A percentile compares a stretch with the other conserved stretches of the same genome.
phyloP scores from a whole-genome alignment of 805 yeast genomes.

The Metschnikowia similis region DNA sequence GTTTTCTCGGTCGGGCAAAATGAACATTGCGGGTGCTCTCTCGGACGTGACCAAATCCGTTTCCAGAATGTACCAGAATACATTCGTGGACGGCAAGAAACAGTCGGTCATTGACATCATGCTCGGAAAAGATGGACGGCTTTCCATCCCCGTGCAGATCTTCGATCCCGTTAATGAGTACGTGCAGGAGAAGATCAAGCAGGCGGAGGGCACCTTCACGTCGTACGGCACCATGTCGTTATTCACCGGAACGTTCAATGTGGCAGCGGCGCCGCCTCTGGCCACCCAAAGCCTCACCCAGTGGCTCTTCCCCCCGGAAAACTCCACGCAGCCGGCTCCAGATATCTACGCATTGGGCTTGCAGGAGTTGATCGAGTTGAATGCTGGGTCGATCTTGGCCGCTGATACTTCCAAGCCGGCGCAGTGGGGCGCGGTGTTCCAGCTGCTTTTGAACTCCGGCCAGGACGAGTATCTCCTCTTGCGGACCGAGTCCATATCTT shows the following conservation, averaged over 20 bases:
- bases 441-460: slow-evolving; percentile 52
- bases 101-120: slow-evolving; percentile 86
- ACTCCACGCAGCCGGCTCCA: slow-evolving; percentile 44
- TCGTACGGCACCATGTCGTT: slow-evolving; percentile 55
- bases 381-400: slow-evolving; percentile 84
- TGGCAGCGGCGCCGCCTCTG: slow-evolving; percentile 62
- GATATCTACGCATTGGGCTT: slow-evolving; percentile 87
- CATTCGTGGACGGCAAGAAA: slow-evolving; percentile 86
- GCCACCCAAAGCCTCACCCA: slow-evolving; percentile 52
- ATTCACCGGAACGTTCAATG: slow-evolving; percentile 82
- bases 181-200: slow-evolving; percentile 61
- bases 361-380: slow-evolving; percentile 90
- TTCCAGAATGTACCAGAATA: slow-evolving; percentile 90
- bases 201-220: slow-evolving; percentile 51
- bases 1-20: slow-evolving; percentile 89
- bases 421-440: slow-evolving; percentile 73
- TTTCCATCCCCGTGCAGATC: slow-evolving; percentile 64
- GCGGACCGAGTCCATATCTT: slow-evolving; percentile 73
- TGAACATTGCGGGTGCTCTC: slow-evolving; percentile 95
- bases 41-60: slow-evolving; percentile 96
- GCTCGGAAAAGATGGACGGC: slow-evolving; percentile 69
- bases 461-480: slow-evolving; percentile 51
- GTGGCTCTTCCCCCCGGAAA: slow-evolving; percentile 79
- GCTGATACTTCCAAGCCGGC: slow-evolving; percentile 76
- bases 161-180: slow-evolving; percentile 87